These are phyloP conservation scores for Pseudogymnoascus sp. DNA, from an alignment of 2,329 filamentous ascomycete genomes.

Conservation along the genomic window DNA sequence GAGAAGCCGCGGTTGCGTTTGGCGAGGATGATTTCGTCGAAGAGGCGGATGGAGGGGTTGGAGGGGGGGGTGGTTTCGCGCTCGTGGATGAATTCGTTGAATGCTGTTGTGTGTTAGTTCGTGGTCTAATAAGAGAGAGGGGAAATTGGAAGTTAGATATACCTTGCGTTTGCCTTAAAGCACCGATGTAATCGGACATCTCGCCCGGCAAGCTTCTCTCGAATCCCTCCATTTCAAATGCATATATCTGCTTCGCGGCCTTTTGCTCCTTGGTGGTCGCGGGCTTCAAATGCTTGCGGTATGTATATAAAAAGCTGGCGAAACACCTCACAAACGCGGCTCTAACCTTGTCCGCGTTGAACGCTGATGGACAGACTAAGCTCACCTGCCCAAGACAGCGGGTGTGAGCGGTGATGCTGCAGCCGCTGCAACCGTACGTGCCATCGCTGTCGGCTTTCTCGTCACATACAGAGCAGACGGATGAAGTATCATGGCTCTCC, in stretches of 20 bases:
- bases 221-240: conserved; percentile 59
- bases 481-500: conserved; percentile 49
- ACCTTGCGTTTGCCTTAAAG: conserved; percentile 63
- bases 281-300: conserved; percentile 51
- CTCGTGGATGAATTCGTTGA: conserved; percentile 81
- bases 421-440: conserved; percentile 65
- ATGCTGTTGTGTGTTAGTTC: conserved; percentile 44
- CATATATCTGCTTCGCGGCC: conserved; percentile 50
- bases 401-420: conserved; percentile 48
- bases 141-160: conserved; percentile 23
- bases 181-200: conserved; percentile 54
- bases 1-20: conserved; percentile 61
- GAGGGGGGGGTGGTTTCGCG: conserved; percentile 58
- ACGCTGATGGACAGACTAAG: conserved; percentile 55
- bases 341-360: conserved; percentile 53
- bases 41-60: conserved; percentile 62
- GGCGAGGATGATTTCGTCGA: conserved; percentile 76
- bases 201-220: conserved; percentile 57
- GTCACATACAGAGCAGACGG: conserved; percentile 65
- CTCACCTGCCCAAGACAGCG: conserved; percentile 55
- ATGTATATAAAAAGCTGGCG: conserved; percentile 59
- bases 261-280: conserved; percentile 54
- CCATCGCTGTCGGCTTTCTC: conserved; percentile 60
- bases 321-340: conserved; percentile 58
- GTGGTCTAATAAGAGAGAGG: conserved; percentile 22